Evolutionary conservation across 495 filamentous ascomycete species (phyloP).

Genomic region (Annulohypoxylon nitens): DNA sequence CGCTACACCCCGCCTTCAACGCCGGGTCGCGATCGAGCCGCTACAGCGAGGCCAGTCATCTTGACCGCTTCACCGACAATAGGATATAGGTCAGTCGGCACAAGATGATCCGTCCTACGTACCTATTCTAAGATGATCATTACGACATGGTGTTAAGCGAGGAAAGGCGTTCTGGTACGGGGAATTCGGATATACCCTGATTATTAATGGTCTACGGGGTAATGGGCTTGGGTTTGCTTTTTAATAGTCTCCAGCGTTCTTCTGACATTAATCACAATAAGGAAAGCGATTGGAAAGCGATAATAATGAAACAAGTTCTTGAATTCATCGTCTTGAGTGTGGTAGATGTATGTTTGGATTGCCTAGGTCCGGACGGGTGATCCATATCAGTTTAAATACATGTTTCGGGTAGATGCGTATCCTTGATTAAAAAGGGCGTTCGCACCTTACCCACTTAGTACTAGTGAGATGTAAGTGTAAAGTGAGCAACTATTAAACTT

Average conservation of each 20-base stretch:
- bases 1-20: conserved; percentile 62
- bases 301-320: conserved; percentile 12
- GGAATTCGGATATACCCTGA: conserved; percentile 45
- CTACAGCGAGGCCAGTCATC: conserved; percentile 63
- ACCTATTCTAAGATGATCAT: conserved; percentile 14
- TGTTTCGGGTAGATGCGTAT: neutral
- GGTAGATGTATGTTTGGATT: neutral
- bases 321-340: neutral
- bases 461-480: neutral
- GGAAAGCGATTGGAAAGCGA: conserved; percentile 15
- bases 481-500: neutral
- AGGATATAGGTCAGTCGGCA: conserved; percentile 24
- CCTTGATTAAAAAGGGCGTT: neutral
- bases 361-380: neutral
- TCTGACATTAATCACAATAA: conserved; percentile 15
- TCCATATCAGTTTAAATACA: neutral
- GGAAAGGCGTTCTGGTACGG: conserved; percentile 41
- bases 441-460: neutral
- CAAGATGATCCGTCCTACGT: neutral
- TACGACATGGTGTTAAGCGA: conserved; percentile 33
- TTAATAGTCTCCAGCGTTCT: conserved; percentile 15
- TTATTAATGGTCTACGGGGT: conserved; percentile 37
- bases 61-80: conserved; percentile 45
- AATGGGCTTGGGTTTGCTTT: conserved; percentile 16
- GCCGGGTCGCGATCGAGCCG: conserved; percentile 47